phyloP scores from a whole-genome alignment of 441 rosid genomes.

The Viola pubescens region DNA sequence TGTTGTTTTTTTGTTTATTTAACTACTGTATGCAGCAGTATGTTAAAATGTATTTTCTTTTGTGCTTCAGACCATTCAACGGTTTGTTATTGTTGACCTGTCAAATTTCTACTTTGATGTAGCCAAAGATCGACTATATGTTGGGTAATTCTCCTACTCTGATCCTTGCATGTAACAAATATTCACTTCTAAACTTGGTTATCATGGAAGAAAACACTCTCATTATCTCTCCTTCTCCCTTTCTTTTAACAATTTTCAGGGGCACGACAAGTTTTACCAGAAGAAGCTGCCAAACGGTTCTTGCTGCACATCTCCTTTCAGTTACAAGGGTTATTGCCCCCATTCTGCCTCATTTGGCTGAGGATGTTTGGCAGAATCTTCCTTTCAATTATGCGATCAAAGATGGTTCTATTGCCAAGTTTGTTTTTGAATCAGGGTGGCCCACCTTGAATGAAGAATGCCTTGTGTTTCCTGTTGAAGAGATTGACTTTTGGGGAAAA shows the following conservation, averaged over 20 bases:
- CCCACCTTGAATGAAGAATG: constrained; percentile 56
- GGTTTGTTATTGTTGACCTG: constrained; percentile 83
- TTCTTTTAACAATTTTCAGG: constrained; percentile 36
- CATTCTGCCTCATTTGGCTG: constrained; percentile 89
- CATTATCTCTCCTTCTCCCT: not conserved
- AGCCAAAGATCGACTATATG: constrained; percentile 95
- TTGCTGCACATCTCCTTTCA: constrained; percentile 78
- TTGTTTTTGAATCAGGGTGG: constrained; percentile 88
- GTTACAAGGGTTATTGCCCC: constrained; percentile 83
- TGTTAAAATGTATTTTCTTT: not conserved
- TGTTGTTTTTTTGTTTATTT: not conserved
- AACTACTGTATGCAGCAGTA: not conserved
- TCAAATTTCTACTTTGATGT: constrained; percentile 95
- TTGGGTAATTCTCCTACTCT: constrained; percentile 55
- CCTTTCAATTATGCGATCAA: constrained; percentile 48
- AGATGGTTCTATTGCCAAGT: constrained; percentile 60
- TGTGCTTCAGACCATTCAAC: constrained; percentile 69
- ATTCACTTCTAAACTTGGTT: not conserved
- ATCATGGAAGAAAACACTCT: not conserved
- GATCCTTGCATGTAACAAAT: not conserved
- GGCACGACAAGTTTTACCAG: constrained; percentile 70
- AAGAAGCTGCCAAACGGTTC: constrained; percentile 96
- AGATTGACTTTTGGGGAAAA: constrained; percentile 66
- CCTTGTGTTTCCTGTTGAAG: constrained; percentile 62
- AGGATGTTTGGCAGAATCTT: constrained; percentile 93